These are phyloP conservation scores for Citrus reticulata DNA, from an alignment of 345 rosid genomes.

Conservation along the genomic window DNA sequence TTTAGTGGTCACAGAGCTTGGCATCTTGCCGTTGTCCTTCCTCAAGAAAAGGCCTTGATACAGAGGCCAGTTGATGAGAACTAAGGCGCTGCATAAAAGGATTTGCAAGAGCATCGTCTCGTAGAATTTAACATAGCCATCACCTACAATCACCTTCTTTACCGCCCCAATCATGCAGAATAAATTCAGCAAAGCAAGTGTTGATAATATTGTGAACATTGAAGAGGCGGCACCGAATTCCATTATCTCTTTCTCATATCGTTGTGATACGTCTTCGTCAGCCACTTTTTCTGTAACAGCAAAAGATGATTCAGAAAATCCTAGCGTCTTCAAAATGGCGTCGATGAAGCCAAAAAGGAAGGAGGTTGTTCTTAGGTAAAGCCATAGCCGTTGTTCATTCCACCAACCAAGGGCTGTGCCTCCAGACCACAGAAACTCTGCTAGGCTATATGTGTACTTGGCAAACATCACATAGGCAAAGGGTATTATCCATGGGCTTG, in stretches of 20 bases:
- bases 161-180: conserved; percentile 1
- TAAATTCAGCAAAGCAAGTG: conserved; percentile 24
- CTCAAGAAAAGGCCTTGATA: conserved; percentile 60
- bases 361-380: conserved; percentile 28
- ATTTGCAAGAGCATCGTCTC: conserved; percentile 39
- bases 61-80: conserved; percentile 40
- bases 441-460: conserved; percentile 16
- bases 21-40: conserved; percentile 68
- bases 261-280: conserved; percentile 16
- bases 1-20: conserved; percentile 35
- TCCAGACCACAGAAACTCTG: conserved; percentile 21
- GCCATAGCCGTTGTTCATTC: conserved; percentile 36
- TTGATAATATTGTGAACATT: conserved; percentile 30
- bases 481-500: conserved; percentile 32
- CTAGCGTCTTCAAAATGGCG: conserved; percentile 9
- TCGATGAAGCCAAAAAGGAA: conserved; percentile 32
- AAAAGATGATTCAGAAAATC: conserved; percentile 23
- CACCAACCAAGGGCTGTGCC: conserved; percentile 36
- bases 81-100: conserved; percentile 21
- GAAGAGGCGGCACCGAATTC: conserved; percentile 26
- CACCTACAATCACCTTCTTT: background rate
- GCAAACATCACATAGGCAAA: conserved; percentile 31
- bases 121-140: background rate
- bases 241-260: conserved; percentile 31
- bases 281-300: conserved; percentile 23